A percentile compares a stretch with the other conserved stretches of the same genome.
These are phyloP conservation scores for Claviceps sp. DNA, from an alignment of 2,329 filamentous ascomycete species.

Conservation along the genomic window DNA sequence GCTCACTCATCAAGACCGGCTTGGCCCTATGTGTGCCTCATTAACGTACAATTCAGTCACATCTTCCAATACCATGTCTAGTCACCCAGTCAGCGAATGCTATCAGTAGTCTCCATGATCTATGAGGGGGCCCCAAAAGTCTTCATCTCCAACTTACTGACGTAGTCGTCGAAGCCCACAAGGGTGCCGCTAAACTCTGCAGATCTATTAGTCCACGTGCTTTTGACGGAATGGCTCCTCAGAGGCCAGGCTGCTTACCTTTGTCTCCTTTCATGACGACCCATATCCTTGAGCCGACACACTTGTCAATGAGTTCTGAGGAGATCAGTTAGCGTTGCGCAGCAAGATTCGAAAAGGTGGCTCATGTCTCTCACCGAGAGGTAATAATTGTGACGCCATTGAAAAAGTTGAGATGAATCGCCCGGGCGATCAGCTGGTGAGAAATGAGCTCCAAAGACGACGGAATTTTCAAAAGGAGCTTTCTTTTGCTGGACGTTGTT, in stretches of 20 bases:
- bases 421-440: neutral
- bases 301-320: slow-evolving; percentile 95
- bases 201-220: neutral
- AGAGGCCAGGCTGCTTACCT: slow-evolving; percentile 37
- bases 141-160: slow-evolving; percentile 58
- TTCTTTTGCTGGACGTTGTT: neutral
- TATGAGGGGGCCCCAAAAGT: neutral
- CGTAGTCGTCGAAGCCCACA: slow-evolving; percentile 96
- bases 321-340: neutral
- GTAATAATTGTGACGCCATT: slow-evolving; percentile 64
- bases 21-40: neutral
- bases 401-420: slow-evolving; percentile 9
- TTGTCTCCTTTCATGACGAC: slow-evolving; percentile 99
- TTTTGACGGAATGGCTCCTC: neutral
- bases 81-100: slow-evolving; percentile 2
- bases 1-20: neutral
- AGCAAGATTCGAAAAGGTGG: neutral
- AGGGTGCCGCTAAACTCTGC: slow-evolving; percentile 91
- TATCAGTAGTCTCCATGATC: neutral
- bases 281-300: slow-evolving; percentile 94
- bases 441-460: neutral
- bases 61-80: slow-evolving; percentile 97
- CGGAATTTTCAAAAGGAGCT: neutral
- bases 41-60: slow-evolving; percentile 80
- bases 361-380: slow-evolving; percentile 41